Evolutionary conservation across 2,329 filamentous ascomycete species (phyloP).

Genomic region (Diplodia scrobiculata): DNA sequence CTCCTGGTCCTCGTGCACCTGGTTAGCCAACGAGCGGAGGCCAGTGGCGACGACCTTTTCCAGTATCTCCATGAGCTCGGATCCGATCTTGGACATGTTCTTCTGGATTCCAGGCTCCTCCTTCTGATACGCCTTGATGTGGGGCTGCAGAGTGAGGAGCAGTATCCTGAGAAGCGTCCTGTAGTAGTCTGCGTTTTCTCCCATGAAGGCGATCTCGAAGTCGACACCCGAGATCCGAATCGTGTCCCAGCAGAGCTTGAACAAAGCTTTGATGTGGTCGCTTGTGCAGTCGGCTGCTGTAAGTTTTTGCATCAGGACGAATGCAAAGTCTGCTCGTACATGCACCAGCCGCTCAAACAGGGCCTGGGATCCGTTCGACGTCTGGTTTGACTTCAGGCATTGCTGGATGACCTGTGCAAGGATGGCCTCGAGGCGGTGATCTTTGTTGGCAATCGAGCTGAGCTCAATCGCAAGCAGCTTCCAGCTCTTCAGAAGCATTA

Average conservation of each 20-base stretch:
- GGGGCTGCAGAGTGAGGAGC: constrained; percentile 75
- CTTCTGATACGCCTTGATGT: constrained; percentile 42
- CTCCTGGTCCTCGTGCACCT: constrained; percentile 74
- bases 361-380: constrained; percentile 69
- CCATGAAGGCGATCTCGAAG: constrained; percentile 62
- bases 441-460: constrained; percentile 62
- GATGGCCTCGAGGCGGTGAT: constrained; percentile 63
- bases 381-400: constrained; percentile 76
- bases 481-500: constrained; percentile 84
- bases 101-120: constrained; percentile 32
- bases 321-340: constrained; percentile 74
- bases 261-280: constrained; percentile 56
- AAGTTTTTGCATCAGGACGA: constrained; percentile 79
- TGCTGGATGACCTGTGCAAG: constrained; percentile 74
- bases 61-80: constrained; percentile 71
- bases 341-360: constrained; percentile 81
- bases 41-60: constrained; percentile 77
- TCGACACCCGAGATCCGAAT: constrained; percentile 57
- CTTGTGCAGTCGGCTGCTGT: constrained; percentile 59
- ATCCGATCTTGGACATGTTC: constrained; percentile 36
- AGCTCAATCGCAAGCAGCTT: constrained; percentile 84
- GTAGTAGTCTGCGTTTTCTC: constrained; percentile 69
- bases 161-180: constrained; percentile 80
- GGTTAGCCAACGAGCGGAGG: constrained; percentile 76
- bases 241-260: constrained; percentile 63